Evolutionary conservation across 768 basidiomycete genomes (phyloP).

Genomic region (Sarcomyxa edulis): DNA sequence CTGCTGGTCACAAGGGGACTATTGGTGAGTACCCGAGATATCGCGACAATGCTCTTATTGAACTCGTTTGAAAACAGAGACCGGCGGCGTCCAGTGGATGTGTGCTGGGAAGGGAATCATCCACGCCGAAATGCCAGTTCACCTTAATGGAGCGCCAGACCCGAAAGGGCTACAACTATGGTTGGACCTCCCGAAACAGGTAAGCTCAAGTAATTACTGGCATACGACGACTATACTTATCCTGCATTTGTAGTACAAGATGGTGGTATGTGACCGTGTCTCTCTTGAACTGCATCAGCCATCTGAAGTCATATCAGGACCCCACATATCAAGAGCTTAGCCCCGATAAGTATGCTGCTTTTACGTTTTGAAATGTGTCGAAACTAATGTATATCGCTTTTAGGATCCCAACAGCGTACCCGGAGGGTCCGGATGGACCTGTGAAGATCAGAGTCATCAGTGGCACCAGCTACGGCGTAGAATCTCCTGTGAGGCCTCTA

Average conservation of each 20-base stretch:
- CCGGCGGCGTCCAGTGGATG: slow-evolving; percentile 97
- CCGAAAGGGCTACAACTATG: slow-evolving; percentile 86
- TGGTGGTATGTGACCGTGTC: slow-evolving; percentile 41
- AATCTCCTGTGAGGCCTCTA: slow-evolving; percentile 84
- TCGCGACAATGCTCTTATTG: neutral
- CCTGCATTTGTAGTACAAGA: slow-evolving; percentile 51
- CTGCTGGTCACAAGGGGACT: slow-evolving; percentile 75
- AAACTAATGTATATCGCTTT: neutral
- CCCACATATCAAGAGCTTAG: slow-evolving; percentile 82
- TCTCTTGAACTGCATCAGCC: neutral
- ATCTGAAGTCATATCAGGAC: slow-evolving; percentile 32
- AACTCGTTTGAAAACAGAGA: slow-evolving; percentile 21
- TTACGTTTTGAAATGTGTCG: neutral
- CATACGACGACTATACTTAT: neutral
- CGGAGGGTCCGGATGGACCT: slow-evolving; percentile 61
- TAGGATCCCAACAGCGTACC: slow-evolving; percentile 72
- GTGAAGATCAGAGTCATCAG: slow-evolving; percentile 81
- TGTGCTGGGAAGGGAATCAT: slow-evolving; percentile 76
- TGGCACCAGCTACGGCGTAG: slow-evolving; percentile 80
- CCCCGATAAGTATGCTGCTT: slow-evolving; percentile 43
- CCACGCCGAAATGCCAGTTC: slow-evolving; percentile 87
- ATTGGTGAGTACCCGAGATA: slow-evolving; percentile 38
- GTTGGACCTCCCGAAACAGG: slow-evolving; percentile 75
- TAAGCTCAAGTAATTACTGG: slow-evolving; percentile 21
- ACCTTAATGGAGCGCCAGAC: slow-evolving; percentile 56